These are phyloP conservation scores for Petunia secreta DNA, from an alignment of 257 asterid species.

Conservation along the genomic window DNA sequence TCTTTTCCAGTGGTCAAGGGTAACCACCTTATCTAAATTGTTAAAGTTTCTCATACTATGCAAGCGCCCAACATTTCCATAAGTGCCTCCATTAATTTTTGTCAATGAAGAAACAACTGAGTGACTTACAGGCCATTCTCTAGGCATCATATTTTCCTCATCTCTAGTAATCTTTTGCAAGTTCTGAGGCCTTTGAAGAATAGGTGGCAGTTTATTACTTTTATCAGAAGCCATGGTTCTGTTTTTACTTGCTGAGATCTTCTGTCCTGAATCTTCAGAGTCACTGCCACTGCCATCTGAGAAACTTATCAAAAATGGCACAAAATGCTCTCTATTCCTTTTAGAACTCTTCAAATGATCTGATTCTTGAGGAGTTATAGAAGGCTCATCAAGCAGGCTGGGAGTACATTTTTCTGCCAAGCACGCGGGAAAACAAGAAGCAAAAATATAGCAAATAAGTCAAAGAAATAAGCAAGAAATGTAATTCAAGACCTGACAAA, in stretches of 20 bases:
- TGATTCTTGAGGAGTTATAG: constrained; percentile 35
- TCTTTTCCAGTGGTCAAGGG: constrained; percentile 31
- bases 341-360: constrained; percentile 37
- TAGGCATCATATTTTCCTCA: constrained; percentile 27
- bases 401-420: constrained; percentile 27
- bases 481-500: not conserved
- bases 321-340: constrained; percentile 47
- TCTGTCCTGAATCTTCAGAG: constrained; percentile 40
- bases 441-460: not conserved
- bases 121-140: constrained; percentile 31
- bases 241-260: constrained; percentile 24
- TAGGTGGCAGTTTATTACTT: constrained; percentile 38
- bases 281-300: constrained; percentile 56
- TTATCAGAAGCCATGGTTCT: constrained; percentile 29
- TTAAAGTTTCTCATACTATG: constrained; percentile 29
- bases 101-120: constrained; percentile 32
- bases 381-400: constrained; percentile 31
- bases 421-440: not conserved
- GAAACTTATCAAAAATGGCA: constrained; percentile 57
- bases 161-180: constrained; percentile 26
- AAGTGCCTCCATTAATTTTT: constrained; percentile 34
- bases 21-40: constrained; percentile 27
- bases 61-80: constrained; percentile 24
- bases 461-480: not conserved
- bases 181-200: constrained; percentile 35